Evolutionary conservation across 805 yeast genomes (phyloP), one percentile per base, ranked within the genome.

Genomic region (Myxozyma monticola): DNA sequence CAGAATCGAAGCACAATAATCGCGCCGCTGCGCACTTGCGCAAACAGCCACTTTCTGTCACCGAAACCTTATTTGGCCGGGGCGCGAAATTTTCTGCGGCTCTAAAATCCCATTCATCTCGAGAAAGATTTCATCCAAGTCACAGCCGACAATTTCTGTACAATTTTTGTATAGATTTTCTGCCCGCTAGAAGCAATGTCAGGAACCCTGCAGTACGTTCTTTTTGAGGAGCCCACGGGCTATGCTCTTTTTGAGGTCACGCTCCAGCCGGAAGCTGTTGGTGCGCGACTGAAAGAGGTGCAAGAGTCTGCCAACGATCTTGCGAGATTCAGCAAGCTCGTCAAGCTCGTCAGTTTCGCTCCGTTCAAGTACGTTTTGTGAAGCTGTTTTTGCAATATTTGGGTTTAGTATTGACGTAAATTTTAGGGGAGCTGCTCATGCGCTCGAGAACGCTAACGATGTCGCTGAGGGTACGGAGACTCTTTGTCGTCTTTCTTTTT

Each of bases 171-270:
- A n/a, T n/a, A n/a, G n/a, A n/a, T n/a, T n/a, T n/a, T n/a, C n/a
- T n/a, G n/a, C n/a, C 29, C 6, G 29, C 29, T 26, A 6, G 29
- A 12, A 26, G 15, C 25, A 26, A 42, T 42, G 45, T 42, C 45
- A n/a, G 14, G 14, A 28, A 28, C 14, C 12, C 12, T 29, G 25
- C 96, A 93, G 73, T 93, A 82, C 75, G 81, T 93, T 69, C 84
- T 93, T 66, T 91, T 85, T 71, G 99, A 93, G 77, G 98, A 93
- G 77, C 96, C 99, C 54, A 89, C 98, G 46, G 99, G 99, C 62
- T 93, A 91, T 71, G 98, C 96, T 61, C 78, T 93, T 67, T 93
- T 91, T 82, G 87, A 91, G 72, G 97, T 93, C 56, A 81, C 83
- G 63, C 76, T 88, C 60, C 96, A 89, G 73, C 96, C 91, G 68